Evolutionary conservation across 495 filamentous ascomycete genomes (phyloP).

Genomic region (Hypoxylon rickii): DNA sequence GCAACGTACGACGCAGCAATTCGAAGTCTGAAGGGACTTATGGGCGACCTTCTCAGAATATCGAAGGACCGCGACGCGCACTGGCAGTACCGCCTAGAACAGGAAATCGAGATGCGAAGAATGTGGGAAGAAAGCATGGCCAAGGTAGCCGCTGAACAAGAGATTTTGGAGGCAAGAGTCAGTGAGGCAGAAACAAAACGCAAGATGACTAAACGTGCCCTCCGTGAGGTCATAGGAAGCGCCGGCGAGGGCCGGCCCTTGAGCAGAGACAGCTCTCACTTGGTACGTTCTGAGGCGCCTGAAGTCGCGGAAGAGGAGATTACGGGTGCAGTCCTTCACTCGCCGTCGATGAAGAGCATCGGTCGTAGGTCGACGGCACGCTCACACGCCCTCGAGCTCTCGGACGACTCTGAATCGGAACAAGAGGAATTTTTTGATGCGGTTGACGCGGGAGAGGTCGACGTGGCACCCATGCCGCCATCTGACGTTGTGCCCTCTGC

Average conservation of each 20-base stretch:
- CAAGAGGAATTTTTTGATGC: constrained; percentile 98
- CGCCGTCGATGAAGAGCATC: constrained; percentile 47
- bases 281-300: constrained; percentile 41
- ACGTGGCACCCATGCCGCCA: constrained; percentile 64
- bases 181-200: constrained; percentile 90
- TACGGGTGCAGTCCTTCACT: constrained; percentile 41
- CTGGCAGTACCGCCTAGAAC: constrained; percentile 93
- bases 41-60: constrained; percentile 88
- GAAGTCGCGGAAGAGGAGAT: constrained; percentile 36
- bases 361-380: constrained; percentile 62
- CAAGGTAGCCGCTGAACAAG: constrained; percentile 87
- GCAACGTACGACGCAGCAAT: constrained; percentile 88
- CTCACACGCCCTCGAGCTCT: constrained; percentile 65
- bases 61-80: constrained; percentile 91
- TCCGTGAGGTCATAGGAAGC: constrained; percentile 82
- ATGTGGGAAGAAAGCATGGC: constrained; percentile 99
- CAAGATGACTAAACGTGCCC: constrained; percentile 83
- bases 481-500: constrained; percentile 48
- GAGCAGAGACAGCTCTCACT: constrained; percentile 36
- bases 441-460: constrained; percentile 87
- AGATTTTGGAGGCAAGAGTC: constrained; percentile 82
- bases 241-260: constrained; percentile 52
- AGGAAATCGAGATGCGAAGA: constrained; percentile 82
- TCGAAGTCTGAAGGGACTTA: constrained; percentile 79
- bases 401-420: constrained; percentile 75